Evolutionary conservation across 192 early-diverging fungal species (phyloP), one percentile per base, ranked within the genome.

Genomic region (Dissophora globulifera): DNA sequence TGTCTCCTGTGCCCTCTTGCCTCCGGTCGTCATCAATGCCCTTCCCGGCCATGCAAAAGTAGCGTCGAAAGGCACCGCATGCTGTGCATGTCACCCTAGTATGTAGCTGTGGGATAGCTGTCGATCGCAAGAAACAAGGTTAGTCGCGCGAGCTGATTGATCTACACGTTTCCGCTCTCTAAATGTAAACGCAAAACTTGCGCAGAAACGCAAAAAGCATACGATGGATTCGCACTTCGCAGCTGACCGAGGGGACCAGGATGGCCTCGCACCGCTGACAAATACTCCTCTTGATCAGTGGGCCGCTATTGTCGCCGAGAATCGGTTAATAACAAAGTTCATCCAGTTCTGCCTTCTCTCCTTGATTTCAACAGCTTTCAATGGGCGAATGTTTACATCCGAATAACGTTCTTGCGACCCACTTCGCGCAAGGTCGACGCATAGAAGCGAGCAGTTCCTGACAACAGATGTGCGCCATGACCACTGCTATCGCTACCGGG

Each of bases 251-350:
- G 6, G 88, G 88, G 17, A 90, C 43, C 50, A 86, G 38, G 1
- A 87, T 23, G 17, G 83, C 70, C 17, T 88, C 84, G 48, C 88
- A 90, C 16, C 79, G 70, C 52, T 81, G 79, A 62, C 88, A 90
- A 33, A 88, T 69, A 5, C 60, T 64, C 32, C 87, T 71, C 61
- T 90, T 90, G 29, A 90, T 62, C 12, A 45, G 41, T 12, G 88
- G 88, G 52, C 82, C 88, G 45, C 88, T 89, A 56, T 11, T 19
- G 30, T 49, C 1, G 40, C 11, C 29, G 30, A 22, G 17, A 45
- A 4, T 10, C n/a, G 15, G 16, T n/a, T n/a, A 12, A 17, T 45
- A 45, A 38, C n/a, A n/a, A n/a, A 7, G 38, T 13, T 40, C 38
- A 40, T 40, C 38, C 8, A 13, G 7, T 40, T 40, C 38, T 40